Evolutionary conservation across 805 yeast genomes (phyloP).

Genomic region (Metschnikowia henanensis): DNA sequence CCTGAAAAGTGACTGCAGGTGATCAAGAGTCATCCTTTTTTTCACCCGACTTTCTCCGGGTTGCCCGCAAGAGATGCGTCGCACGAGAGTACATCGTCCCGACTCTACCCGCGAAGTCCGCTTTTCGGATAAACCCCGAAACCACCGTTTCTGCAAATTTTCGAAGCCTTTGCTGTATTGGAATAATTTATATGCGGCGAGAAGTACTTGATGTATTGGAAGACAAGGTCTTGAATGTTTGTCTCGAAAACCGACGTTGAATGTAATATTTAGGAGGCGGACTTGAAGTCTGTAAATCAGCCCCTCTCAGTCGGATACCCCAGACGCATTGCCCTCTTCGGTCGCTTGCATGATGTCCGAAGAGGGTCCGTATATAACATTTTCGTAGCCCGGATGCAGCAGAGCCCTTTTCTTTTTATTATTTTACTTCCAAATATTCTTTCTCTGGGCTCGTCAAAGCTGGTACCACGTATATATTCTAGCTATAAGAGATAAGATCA

Average conservation of each 20-base stretch:
- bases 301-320: slow-evolving; percentile 19
- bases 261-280: no score
- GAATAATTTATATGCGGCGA: no score
- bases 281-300: slow-evolving; percentile 4
- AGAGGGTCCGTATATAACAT: slow-evolving; percentile 16
- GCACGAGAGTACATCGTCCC: slow-evolving; percentile 7
- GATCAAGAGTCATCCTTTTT: background rate
- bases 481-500: no score
- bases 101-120: slow-evolving; percentile 10
- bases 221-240: no score
- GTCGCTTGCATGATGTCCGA: slow-evolving; percentile 18
- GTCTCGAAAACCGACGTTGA: no score
- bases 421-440: no score
- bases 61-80: slow-evolving; percentile 5
- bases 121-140: slow-evolving; percentile 5
- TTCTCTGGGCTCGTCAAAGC: no score
- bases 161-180: no score
- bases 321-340: slow-evolving; percentile 20
- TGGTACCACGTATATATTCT: no score
- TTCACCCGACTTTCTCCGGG: slow-evolving; percentile 10
- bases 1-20: no score
- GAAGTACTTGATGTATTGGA: background rate
- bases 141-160: no score
- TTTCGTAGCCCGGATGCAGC: slow-evolving; percentile 5
- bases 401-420: background rate